Evolutionary conservation across 768 basidiomycete species (phyloP).

Genomic region (Vararia minispora): DNA sequence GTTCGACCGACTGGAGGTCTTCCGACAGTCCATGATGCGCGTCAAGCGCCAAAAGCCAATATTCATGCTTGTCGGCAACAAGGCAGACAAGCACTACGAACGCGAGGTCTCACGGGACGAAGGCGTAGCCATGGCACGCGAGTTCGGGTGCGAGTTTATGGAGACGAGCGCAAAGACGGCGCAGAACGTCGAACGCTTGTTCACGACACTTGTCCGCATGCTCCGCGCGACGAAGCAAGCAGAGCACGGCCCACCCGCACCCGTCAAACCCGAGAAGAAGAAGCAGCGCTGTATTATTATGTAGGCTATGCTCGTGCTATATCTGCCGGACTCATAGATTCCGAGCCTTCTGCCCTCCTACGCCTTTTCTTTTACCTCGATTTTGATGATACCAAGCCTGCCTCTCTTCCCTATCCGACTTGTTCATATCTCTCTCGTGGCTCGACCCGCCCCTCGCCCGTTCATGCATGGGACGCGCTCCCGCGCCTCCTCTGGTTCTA

Average conservation of each 20-base stretch:
- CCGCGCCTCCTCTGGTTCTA: too few species aligned
- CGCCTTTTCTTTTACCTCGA: constrained; percentile 50
- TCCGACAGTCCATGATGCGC: constrained; percentile 81
- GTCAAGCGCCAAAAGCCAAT: constrained; percentile 80
- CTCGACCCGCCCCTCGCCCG: too few species aligned
- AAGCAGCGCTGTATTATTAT: constrained; percentile 62
- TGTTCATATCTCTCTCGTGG: constrained; percentile 25
- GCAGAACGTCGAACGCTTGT: constrained; percentile 83
- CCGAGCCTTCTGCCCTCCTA: constrained; percentile 30
- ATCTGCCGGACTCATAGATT: constrained; percentile 62
- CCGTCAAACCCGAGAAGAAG: constrained; percentile 24
- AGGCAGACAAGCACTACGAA: constrained; percentile 85
- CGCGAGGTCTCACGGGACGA: constrained; percentile 90
- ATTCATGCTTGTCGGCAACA: constrained; percentile 95
- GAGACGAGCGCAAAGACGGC: constrained; percentile 97
- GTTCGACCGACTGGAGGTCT: constrained; percentile 83
- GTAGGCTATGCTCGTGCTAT: constrained; percentile 37
- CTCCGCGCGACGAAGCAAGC: constrained; percentile 56
- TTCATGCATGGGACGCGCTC: too few species aligned
- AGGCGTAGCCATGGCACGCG: constrained; percentile 67
- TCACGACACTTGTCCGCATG: constrained; percentile 76
- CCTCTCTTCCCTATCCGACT: constrained; percentile 19
- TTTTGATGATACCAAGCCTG: constrained; percentile 85
- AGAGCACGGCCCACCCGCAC: constrained; percentile 31
- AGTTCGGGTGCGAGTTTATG: constrained; percentile 87